A percentile compares a stretch with the other conserved stretches of the same genome.
Conservation (phyloP, 495 filamentous ascomycete species). For the Pyronema omphalodes region DNA sequence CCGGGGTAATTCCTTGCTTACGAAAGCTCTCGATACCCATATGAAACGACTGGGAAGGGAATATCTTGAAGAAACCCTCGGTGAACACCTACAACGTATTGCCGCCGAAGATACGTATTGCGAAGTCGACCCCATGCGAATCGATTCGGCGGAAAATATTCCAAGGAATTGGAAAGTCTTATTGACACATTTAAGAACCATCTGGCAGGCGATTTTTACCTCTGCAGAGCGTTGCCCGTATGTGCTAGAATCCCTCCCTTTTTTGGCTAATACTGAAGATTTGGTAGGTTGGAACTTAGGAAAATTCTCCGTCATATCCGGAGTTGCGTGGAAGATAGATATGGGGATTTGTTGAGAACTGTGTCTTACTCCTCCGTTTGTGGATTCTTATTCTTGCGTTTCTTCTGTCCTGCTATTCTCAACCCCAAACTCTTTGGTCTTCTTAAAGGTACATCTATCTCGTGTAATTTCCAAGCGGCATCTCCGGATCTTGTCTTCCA, state of each 20-base stretch:
- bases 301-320: constrained; percentile 82
- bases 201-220: constrained; percentile 67
- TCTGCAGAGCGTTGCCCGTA: constrained; percentile 54
- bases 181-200: constrained; percentile 52
- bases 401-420: constrained; percentile 89
- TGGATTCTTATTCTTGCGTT: constrained; percentile 87
- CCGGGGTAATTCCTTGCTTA: constrained; percentile 83
- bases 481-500: background rate
- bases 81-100: constrained; percentile 70
- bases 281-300: constrained; percentile 44
- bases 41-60: constrained; percentile 90
- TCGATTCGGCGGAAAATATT: constrained; percentile 53
- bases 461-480: background rate
- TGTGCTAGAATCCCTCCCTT: background rate
- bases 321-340: constrained; percentile 86
- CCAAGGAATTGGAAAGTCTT: constrained; percentile 70
- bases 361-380: constrained; percentile 92
- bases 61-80: constrained; percentile 74
- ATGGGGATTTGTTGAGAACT: constrained; percentile 86
- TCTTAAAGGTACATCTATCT: constrained; percentile 42
- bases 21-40: constrained; percentile 81
- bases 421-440: constrained; percentile 94
- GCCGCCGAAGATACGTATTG: constrained; percentile 77
- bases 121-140: constrained; percentile 75
- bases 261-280: background rate